Evolutionary conservation across 2,329 filamentous ascomycete genomes (phyloP), one percentile per base, ranked within the genome.

Genomic region (Fusarium protoensiforme): DNA sequence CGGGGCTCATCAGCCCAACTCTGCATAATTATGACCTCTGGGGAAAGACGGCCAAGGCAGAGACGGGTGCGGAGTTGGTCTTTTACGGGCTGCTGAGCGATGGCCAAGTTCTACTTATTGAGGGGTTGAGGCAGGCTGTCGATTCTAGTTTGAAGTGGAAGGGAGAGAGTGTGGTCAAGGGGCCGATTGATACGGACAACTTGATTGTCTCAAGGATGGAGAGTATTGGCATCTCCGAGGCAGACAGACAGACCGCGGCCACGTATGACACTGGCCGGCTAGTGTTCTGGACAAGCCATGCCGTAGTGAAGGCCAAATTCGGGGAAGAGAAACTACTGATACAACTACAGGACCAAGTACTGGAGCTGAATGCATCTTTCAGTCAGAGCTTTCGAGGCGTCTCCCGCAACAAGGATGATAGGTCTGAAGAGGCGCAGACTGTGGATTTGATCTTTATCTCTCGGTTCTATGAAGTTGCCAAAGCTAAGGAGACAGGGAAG

Each of bases 211-310:
- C 18, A 1, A 9, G 8, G 5, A 9, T 54, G 10, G n/a, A 59
- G 1, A 11, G 31, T 5, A 24, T 69, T 4, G 7, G 9, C 5
- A 14, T 58, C 4, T n/a, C 38, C 1, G 20, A 13, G 31, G 4
- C 1, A 29, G 22, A 36, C 3, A 9, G 9, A 20, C 10, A 31
- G 8, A 4, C 5, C 2, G 4, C 53, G 7, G 4, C 18, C 3
- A 24, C 43, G 1, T 56, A 69, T 1, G 65, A 69, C 27, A 69
- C 59, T 2, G 60, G 65, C 1, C 43, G 59, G 7, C 29, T 69
- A 14, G 36, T 69, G 3, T 69, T 69, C 20, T 39, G 22, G 20
- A 56, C 67, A 31, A 69, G 65, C n/a, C 51, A 69, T 18, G 24
- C 36, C 5, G 20, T 29, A 7, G 14, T 46, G 0, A 29, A 18